Conservation (phyloP, 257 asterid genomes). For the Anisodus acutangulus region DNA sequence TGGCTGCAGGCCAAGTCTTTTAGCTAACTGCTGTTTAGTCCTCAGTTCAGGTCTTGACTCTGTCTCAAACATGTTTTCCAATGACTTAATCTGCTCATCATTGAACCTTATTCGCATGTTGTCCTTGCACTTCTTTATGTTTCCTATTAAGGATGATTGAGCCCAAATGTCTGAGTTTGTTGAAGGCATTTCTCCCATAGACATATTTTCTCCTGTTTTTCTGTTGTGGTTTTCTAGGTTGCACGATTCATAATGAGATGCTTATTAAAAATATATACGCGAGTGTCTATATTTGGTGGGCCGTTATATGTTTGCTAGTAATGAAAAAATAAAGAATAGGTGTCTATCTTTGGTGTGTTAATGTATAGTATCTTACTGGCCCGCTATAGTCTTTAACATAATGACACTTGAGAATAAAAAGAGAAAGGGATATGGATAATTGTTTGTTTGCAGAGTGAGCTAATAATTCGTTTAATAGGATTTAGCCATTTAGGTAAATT, state of each 20-base stretch:
- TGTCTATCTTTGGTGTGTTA: not conserved
- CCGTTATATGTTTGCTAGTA: slow-evolving; percentile 4
- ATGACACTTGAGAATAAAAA: not conserved
- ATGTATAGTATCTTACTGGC: slow-evolving; percentile 20
- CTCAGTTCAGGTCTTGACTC: slow-evolving; percentile 74
- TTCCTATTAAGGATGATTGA: not conserved
- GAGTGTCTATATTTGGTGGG: slow-evolving; percentile 22
- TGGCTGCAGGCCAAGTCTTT: slow-evolving; percentile 73
- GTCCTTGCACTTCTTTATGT: slow-evolving; percentile 34
- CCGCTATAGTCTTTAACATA: not conserved
- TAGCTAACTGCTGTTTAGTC: slow-evolving; percentile 72
- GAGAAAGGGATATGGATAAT: not conserved
- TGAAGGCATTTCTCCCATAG: not conserved
- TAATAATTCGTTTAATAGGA: not conserved
- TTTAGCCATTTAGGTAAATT: not conserved
- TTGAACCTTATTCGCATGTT: slow-evolving; percentile 59
- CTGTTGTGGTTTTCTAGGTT: not conserved
- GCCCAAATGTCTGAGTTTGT: not conserved
- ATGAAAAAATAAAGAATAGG: slow-evolving; percentile 20
- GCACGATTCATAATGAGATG: not conserved
- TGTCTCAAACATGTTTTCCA: slow-evolving; percentile 64
- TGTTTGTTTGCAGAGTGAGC: not conserved
- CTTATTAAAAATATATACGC: not conserved
- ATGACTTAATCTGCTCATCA: slow-evolving; percentile 67
- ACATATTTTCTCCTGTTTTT: not conserved